Conservation (phyloP, 139 green algal genomes). For the Coelastrella sp. region DNA sequence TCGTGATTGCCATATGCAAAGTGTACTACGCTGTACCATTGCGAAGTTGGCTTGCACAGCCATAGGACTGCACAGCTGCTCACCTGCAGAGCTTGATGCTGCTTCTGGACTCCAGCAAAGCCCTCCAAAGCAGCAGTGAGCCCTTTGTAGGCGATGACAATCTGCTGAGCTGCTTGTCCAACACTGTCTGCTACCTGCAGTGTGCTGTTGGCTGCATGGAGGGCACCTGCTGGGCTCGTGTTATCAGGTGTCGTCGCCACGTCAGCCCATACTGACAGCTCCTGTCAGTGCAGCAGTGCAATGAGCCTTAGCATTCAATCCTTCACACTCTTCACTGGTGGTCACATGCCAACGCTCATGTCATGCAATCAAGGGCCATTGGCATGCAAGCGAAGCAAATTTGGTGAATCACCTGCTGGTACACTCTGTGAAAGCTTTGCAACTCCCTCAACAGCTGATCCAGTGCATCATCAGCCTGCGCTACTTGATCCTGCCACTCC, state of each 20-base stretch:
- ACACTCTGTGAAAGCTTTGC: slow-evolving; percentile 5
- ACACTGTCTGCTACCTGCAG: neutral
- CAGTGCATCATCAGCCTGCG: neutral
- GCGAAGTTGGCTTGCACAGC: neutral
- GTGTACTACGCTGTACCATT: neutral
- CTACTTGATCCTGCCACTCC: neutral
- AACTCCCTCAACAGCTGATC: neutral
- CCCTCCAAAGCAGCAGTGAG: slow-evolving; percentile 9
- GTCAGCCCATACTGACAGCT: slow-evolving; percentile 33
- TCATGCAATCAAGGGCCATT: no score
- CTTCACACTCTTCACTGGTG: no score
- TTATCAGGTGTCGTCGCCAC: neutral
- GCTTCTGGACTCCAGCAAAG: slow-evolving; percentile 12
- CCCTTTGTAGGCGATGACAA: slow-evolving; percentile 14
- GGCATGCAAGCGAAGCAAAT: no score
- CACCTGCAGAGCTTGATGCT: slow-evolving; percentile 35
- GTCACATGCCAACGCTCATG: no score
- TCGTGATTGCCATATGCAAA: neutral
- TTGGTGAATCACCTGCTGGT: slow-evolving; percentile 21
- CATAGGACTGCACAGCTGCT: neutral
- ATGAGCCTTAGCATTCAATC: no score
- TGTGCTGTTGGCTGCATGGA: neutral
- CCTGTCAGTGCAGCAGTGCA: neutral
- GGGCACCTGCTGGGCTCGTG: neutral
- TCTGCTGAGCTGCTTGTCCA: neutral